Conservation (phyloP, 768 basidiomycete genomes). For the Boletus sp. region DNA sequence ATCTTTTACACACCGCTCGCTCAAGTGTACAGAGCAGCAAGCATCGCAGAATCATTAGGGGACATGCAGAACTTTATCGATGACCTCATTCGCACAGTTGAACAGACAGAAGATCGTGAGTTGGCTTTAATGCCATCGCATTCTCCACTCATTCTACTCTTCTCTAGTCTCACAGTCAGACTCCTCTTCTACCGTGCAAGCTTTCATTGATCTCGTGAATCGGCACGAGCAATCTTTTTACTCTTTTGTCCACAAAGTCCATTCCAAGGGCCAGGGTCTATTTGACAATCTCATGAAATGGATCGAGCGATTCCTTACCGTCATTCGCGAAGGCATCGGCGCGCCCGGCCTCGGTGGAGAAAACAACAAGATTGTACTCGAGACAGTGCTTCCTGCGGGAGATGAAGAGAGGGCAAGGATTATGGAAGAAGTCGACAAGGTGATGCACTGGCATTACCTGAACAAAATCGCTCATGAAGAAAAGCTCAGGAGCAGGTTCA, state of each 20-base stretch:
- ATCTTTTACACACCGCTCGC: conserved; percentile 97
- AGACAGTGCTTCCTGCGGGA: conserved; percentile 83
- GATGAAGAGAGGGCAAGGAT: conserved; percentile 74
- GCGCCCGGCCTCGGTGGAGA: conserved; percentile 17
- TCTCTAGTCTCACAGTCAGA: conserved; percentile 74
- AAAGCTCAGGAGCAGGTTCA: conserved; percentile 84
- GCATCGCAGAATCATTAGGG: conserved; percentile 87
- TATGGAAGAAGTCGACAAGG: conserved; percentile 81
- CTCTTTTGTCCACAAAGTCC: conserved; percentile 96
- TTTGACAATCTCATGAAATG: conserved; percentile 94
- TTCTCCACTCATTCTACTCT: conserved; percentile 1
- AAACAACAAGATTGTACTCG: conserved; percentile 59
- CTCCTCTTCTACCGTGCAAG: conserved; percentile 81
- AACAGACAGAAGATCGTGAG: conserved; percentile 85
- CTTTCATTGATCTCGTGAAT: conserved; percentile 88
- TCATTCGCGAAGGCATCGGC: conserved; percentile 86
- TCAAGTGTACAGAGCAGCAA: conserved; percentile 95
- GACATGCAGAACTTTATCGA: conserved; percentile 94
- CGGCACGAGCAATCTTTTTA: conserved; percentile 97
- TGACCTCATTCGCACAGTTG: conserved; percentile 93
- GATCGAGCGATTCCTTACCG: conserved; percentile 92
- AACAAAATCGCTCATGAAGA: conserved; percentile 91
- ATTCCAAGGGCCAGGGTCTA: conserved; percentile 90
- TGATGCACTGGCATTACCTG: conserved; percentile 91
- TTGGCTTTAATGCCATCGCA: conserved; percentile 8